Base-by-base conservation (phyloP, 441 rosid species). In the Mallotus japonicus region DNA sequence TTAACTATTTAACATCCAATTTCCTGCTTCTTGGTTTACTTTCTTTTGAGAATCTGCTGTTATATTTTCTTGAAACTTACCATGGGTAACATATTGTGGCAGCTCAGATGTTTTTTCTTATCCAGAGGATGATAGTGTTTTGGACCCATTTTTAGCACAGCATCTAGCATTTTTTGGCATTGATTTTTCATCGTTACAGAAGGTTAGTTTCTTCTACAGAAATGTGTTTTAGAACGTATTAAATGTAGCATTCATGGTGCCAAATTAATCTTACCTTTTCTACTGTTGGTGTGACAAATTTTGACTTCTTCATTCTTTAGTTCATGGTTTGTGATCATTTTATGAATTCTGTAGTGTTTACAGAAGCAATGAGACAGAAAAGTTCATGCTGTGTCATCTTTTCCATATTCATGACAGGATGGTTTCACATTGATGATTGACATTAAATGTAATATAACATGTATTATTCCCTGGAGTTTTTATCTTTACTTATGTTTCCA, bases 61-160 rank as follows among this genome's bases (percentile, higher is more conserved):
- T 46, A 46, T 46, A 42, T 59, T 63, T 71, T 73, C 73, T 75
- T 70, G 72, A 80, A 79, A 80, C 84, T 87, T 69, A 84, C 80
- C 7, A 64, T 79, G 79, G 71, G 74, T 74, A 63, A 79, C 80
- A 67, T 81, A 49, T 80, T 83, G 89, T 88, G 98, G 92, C 96
- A 90, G 92, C 86, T 87, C 97, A 92, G 98, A 95, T 75, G 97
- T 95, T 85, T 95, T 84, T 84, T 95, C 98, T 65, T 95, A 95
- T 81, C 90, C 95, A 17, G 98, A 93, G 85, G 97, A 93, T 80
- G 92, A 89, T 67, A 77, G 92, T 87, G 94, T 95, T 81, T 60
- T 89, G 84, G 98, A 93, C 76, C 98, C 98, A 66, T 90, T 82
- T 85, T 82, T 95, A 76, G 95, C 95, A 17, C 87, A 93, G 65